Evolutionary conservation across 192 early-diverging fungal genomes (phyloP).

Genomic region (Ramicandelaber brevisporus): DNA sequence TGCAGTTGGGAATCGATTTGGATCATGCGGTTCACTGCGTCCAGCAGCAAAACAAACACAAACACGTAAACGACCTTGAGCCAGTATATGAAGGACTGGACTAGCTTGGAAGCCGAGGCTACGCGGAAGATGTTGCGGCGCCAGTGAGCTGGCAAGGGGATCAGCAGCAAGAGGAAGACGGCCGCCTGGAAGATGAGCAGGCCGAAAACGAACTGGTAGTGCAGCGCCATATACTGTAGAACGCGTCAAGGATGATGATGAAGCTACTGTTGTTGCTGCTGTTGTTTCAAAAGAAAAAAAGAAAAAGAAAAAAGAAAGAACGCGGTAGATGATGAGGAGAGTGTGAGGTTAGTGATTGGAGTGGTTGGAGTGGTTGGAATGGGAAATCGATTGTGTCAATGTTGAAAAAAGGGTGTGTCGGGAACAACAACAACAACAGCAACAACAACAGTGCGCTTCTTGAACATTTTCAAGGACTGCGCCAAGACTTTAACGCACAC

Average conservation of each 20-base stretch:
- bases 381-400: too few species aligned
- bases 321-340: neutral
- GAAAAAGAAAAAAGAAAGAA: neutral
- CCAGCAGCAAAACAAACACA: constrained; percentile 14
- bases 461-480: too few species aligned
- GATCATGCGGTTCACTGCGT: constrained; percentile 16
- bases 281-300: constrained; percentile 4
- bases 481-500: too few species aligned
- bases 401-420: too few species aligned
- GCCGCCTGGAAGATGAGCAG: constrained; percentile 9
- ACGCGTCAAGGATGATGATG: too few species aligned
- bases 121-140: constrained; percentile 13
- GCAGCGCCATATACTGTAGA: too few species aligned
- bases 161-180: constrained; percentile 2
- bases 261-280: too few species aligned
- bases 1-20: constrained; percentile 7
- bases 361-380: too few species aligned
- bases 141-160: constrained; percentile 17
- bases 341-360: too few species aligned
- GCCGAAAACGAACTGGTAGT: constrained; percentile 8
- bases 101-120: constrained; percentile 10
- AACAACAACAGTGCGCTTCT: too few species aligned
- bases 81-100: constrained; percentile 11
- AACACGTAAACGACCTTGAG: constrained; percentile 16
- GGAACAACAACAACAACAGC: too few species aligned